Conservation (phyloP, 768 basidiomycete species). For the Mycena amicta region DNA sequence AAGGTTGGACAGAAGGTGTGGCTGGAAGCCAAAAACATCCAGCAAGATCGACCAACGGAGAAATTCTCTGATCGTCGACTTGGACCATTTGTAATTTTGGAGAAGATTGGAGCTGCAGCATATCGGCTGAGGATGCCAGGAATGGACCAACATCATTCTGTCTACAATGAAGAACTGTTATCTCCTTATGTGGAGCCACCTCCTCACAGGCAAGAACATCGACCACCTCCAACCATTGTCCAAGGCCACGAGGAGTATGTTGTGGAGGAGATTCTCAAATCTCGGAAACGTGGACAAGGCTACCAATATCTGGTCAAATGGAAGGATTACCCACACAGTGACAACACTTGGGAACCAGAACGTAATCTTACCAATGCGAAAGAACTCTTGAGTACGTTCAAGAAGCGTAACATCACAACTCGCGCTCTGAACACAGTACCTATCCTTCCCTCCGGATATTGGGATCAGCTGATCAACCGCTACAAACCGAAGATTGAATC, state of each 20-base stretch:
- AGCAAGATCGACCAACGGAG: no score
- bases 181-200: constrained; percentile 17
- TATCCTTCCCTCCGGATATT: no score
- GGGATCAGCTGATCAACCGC: no score
- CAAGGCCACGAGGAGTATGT: no score
- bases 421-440: no score
- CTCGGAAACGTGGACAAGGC: background rate
- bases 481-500: background rate
- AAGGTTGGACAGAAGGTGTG: no score
- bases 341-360: constrained; percentile 24
- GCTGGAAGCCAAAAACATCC: no score
- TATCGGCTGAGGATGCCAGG: constrained; percentile 28
- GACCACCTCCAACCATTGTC: no score
- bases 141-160: constrained; percentile 27
- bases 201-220: no score
- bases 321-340: no score
- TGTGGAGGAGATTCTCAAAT: no score
- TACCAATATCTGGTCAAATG: constrained; percentile 28
- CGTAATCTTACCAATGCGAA: constrained; percentile 8
- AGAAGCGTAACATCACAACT: no score
- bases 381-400: constrained; percentile 2
- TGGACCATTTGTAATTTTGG: constrained; percentile 27
- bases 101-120: constrained; percentile 23
- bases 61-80: constrained; percentile 28
- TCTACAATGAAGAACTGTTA: constrained; percentile 23